Conservation (phyloP, 805 yeast genomes). For the Clavispora carvajalis region DNA sequence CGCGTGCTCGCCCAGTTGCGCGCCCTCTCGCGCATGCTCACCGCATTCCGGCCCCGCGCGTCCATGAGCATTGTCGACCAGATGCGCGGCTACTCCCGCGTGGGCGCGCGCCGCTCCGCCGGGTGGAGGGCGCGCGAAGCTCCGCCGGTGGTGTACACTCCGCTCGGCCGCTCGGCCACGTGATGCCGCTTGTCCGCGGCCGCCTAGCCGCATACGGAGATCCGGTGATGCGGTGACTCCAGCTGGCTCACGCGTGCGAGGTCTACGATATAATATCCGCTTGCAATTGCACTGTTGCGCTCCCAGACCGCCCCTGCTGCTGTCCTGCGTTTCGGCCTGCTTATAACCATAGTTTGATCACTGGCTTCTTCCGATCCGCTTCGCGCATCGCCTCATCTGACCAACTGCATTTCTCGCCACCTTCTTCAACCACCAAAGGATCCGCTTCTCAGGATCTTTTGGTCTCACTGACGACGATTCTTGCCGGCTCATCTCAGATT, state of each 20-base stretch:
- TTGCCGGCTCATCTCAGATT: too few relatives aligned
- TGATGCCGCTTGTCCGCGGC: not conserved
- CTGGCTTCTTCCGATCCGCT: too few relatives aligned
- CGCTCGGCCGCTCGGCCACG: conserved; percentile 1
- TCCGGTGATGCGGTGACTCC: not conserved
- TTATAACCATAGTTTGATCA: too few relatives aligned
- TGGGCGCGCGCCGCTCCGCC: conserved; percentile 23
- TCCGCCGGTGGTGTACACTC: conserved; percentile 5
- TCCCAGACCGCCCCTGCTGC: too few relatives aligned
- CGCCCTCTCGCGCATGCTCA: conserved; percentile 1
- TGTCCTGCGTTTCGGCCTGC: not conserved
- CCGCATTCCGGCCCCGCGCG: conserved; percentile 1
- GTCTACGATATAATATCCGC: not conserved
- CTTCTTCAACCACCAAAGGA: too few relatives aligned
- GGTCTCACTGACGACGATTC: too few relatives aligned
- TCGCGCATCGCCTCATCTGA: not conserved
- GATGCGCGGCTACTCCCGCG: conserved; percentile 21
- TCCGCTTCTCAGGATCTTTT: too few relatives aligned
- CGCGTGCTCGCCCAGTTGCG: conserved; percentile 1
- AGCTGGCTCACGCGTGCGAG: not conserved
- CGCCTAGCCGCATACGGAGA: not conserved
- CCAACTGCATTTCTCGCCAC: too few relatives aligned
- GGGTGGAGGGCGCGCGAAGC: conserved; percentile 22
- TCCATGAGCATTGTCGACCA: conserved; percentile 3
- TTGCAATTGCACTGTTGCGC: too few relatives aligned